phyloP scores from a whole-genome alignment of 306 rosid species.

The Mucuna pruriens region DNA sequence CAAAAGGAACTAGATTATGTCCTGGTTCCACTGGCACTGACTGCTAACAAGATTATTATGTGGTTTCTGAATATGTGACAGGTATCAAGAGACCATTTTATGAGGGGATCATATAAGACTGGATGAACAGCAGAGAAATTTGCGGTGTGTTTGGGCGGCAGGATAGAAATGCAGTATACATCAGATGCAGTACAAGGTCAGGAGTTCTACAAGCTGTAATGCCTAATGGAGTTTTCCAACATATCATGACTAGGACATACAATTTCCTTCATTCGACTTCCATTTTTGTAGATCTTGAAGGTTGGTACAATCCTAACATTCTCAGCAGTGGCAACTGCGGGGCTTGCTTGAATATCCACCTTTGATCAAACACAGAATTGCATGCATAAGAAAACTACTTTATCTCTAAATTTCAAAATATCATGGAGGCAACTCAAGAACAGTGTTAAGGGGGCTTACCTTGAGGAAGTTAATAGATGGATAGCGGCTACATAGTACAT shows the following conservation, averaged over 20 bases:
- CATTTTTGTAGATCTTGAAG: constrained; percentile 86
- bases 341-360: constrained; percentile 72
- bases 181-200: constrained; percentile 37
- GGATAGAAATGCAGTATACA: constrained; percentile 34
- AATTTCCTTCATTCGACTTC: constrained; percentile 76
- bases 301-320: constrained; percentile 76
- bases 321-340: constrained; percentile 64
- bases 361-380: constrained; percentile 38
- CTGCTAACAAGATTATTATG: constrained; percentile 56
- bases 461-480: constrained; percentile 80
- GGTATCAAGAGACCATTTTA: constrained; percentile 47
- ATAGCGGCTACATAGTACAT: constrained; percentile 63
- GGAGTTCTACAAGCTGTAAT: constrained; percentile 64
- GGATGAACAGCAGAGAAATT: constrained; percentile 41
- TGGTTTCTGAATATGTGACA: constrained; percentile 54
- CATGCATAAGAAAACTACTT: constrained; percentile 15
- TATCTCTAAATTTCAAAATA: not conserved
- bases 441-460: constrained; percentile 46
- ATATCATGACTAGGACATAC: constrained; percentile 73
- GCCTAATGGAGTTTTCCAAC: constrained; percentile 80
- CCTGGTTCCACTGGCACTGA: constrained; percentile 58
- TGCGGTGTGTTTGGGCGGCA: constrained; percentile 34
- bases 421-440: not conserved
- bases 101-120: constrained; percentile 38
- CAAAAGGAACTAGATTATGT: constrained; percentile 59